Conservation (phyloP, 352 stramenopile genomes). For the Paralagenidium karlingii region DNA sequence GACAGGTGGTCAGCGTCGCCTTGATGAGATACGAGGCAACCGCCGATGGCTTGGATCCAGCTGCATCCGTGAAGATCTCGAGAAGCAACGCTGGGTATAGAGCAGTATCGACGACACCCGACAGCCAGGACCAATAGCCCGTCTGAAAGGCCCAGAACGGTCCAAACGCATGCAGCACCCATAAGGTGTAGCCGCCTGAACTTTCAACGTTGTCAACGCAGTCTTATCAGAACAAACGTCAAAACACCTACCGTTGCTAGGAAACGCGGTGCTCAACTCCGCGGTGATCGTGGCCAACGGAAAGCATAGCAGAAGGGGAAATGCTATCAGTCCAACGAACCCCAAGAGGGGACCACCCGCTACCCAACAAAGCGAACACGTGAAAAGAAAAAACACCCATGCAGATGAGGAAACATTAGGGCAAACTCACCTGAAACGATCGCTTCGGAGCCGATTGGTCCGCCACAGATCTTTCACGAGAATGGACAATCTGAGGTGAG, state of each 20-base stretch:
- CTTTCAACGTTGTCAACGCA: not conserved
- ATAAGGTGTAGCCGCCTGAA: constrained; percentile 75
- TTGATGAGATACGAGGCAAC: constrained; percentile 26
- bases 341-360: constrained; percentile 47
- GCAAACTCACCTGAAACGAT: constrained; percentile 2
- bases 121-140: constrained; percentile 77
- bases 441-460: constrained; percentile 5
- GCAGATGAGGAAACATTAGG: not conserved
- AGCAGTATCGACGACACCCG: constrained; percentile 87
- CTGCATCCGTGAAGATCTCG: constrained; percentile 23
- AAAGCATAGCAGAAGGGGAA: constrained; percentile 84
- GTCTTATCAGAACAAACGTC: not conserved
- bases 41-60: constrained; percentile 12
- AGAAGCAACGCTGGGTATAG: constrained; percentile 82
- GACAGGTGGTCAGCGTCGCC: constrained; percentile 17
- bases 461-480: constrained; percentile 3
- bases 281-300: constrained; percentile 88
- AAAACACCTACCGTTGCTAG: constrained; percentile 33
- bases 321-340: constrained; percentile 75
- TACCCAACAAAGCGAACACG: not conserved
- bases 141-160: constrained; percentile 78
- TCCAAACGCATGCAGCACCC: constrained; percentile 86
- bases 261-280: constrained; percentile 85
- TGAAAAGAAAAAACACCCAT: not conserved
- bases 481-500: not conserved